Conservation (phyloP, 1,284 basidiomycete genomes). For the Marasmius sp. region DNA sequence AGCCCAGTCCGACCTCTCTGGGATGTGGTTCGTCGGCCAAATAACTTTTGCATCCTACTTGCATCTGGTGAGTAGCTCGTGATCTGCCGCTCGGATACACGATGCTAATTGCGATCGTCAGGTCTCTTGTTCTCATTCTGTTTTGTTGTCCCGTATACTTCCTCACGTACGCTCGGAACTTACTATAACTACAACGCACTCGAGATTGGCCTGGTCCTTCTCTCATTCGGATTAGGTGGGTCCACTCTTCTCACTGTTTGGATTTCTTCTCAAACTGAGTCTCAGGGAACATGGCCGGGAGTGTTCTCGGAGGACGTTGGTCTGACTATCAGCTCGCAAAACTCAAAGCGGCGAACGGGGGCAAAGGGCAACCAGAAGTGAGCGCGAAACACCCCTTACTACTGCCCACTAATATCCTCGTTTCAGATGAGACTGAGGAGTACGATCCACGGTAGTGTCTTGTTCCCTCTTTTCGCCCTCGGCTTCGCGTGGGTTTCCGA, state of each 20-base stretch:
- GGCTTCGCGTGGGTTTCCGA: conserved; percentile 80
- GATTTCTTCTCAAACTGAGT: neutral
- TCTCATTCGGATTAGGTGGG: conserved; percentile 73
- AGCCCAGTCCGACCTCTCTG: conserved; percentile 69
- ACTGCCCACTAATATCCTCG: neutral
- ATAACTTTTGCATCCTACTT: conserved; percentile 68
- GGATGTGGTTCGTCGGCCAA: conserved; percentile 55
- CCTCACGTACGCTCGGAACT: conserved; percentile 62
- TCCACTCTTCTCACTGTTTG: conserved; percentile 1
- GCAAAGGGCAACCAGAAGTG: conserved; percentile 67
- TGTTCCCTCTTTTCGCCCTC: conserved; percentile 60
- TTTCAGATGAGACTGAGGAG: conserved; percentile 71
- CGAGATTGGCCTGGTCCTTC: conserved; percentile 72
- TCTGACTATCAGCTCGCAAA: conserved; percentile 65
- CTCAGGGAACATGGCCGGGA: conserved; percentile 66
- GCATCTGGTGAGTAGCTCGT: conserved; percentile 58
- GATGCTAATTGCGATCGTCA: conserved; percentile 23
- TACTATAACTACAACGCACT: conserved; percentile 72
- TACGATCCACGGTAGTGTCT: conserved; percentile 51
- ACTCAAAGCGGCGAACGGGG: conserved; percentile 60
- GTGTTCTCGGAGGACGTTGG: conserved; percentile 74
- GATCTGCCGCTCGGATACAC: conserved; percentile 1
- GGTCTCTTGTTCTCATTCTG: conserved; percentile 75
- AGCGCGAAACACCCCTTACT: conserved; percentile 5
- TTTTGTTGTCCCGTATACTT: conserved; percentile 73